Conservation (phyloP, 2,329 filamentous ascomycete genomes). For the Amauroascus verrucosus region DNA sequence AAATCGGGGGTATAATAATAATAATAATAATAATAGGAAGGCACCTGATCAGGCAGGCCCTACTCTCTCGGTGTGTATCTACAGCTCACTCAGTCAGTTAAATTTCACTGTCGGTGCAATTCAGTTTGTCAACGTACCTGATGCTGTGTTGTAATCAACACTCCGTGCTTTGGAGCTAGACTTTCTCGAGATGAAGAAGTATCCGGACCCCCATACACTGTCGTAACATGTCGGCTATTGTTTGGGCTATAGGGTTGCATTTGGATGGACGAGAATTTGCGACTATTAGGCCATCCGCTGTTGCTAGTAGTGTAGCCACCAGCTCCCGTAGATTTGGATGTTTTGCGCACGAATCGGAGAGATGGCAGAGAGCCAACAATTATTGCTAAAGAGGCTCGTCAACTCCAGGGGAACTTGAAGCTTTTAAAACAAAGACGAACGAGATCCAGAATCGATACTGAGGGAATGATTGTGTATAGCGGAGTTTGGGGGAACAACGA, state of each 20-base stretch:
- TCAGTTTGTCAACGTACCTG: not conserved
- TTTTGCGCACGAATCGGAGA: constrained; percentile 4
- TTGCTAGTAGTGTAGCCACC: not conserved
- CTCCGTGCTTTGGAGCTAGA: constrained; percentile 2
- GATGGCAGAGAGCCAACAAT: constrained; percentile 9
- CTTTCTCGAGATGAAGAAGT: constrained; percentile 6
- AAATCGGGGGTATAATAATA: too few species aligned
- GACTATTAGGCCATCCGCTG: not conserved
- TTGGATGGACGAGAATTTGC: constrained; percentile 4
- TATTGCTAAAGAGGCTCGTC: not conserved
- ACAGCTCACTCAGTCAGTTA: not conserved
- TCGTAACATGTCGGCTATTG: not conserved
- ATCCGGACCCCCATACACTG: not conserved
- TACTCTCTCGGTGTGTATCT: constrained; percentile 1
- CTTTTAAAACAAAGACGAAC: not conserved
- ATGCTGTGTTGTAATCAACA: constrained; percentile 5
- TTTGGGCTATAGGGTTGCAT: not conserved
- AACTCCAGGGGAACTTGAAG: not conserved
- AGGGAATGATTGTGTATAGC: too few species aligned
- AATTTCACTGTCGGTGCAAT: not conserved
- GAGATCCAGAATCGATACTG: too few species aligned
- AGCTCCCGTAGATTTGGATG: not conserved
- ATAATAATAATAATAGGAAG: too few species aligned
- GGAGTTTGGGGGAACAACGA: not conserved
- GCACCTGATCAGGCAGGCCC: not conserved